These are phyloP conservation scores for Boletellus sp. DNA, from an alignment of 1,284 basidiomycete genomes.

Conservation along the genomic window DNA sequence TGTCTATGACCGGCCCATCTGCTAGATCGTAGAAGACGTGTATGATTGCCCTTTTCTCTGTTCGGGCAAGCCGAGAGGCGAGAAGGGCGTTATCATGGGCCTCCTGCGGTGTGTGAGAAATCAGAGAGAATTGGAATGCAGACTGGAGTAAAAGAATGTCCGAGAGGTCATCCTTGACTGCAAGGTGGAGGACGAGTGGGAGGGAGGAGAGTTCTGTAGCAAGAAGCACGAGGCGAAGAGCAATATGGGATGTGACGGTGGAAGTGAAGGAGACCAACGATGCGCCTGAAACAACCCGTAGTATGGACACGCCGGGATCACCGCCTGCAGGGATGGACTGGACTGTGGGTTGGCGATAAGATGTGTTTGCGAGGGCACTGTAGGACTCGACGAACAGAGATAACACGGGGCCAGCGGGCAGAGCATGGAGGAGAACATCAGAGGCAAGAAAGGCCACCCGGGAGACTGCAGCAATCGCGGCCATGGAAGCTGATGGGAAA, in stretches of 20 bases:
- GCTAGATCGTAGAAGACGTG: slow-evolving; percentile 68
- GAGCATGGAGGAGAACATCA: slow-evolving; percentile 60
- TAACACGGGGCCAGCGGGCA: slow-evolving; percentile 35
- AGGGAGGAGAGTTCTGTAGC: slow-evolving; percentile 43
- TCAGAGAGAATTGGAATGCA: slow-evolving; percentile 56
- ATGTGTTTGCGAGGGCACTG: slow-evolving; percentile 24
- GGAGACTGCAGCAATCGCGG: slow-evolving; percentile 46
- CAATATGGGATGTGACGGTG: slow-evolving; percentile 31
- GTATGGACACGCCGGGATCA: slow-evolving; percentile 55
- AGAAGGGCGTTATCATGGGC: slow-evolving; percentile 73
- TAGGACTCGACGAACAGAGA: slow-evolving; percentile 41
- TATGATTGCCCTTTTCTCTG: slow-evolving; percentile 64
- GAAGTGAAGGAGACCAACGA: slow-evolving; percentile 50
- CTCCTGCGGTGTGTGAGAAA: slow-evolving; percentile 62
- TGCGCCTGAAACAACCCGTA: slow-evolving; percentile 36
- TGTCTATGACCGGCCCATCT: slow-evolving; percentile 43
- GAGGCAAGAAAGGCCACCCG: slow-evolving; percentile 69
- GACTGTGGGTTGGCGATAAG: slow-evolving; percentile 33
- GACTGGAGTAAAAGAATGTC: slow-evolving; percentile 57
- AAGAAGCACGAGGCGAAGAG: slow-evolving; percentile 44
- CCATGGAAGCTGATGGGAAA: slow-evolving; percentile 20
- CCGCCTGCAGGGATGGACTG: slow-evolving; percentile 54
- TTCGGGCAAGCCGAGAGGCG: slow-evolving; percentile 63
- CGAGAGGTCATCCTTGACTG: slow-evolving; percentile 49
- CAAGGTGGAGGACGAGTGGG: slow-evolving; percentile 52